These are phyloP conservation scores for Solanum hybrid DNA, from an alignment of 305 asterid genomes.

Conservation along the genomic window DNA sequence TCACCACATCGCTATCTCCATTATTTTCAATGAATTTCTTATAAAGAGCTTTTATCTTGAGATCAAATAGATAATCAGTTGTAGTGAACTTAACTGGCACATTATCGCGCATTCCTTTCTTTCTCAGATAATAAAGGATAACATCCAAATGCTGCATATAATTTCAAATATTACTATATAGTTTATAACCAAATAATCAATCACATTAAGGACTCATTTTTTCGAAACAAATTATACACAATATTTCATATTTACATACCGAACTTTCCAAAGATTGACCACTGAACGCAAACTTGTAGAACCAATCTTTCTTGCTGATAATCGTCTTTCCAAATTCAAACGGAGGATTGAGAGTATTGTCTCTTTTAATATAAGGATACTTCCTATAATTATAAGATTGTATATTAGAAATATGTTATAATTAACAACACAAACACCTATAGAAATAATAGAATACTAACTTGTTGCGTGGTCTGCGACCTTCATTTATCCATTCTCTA, in stretches of 20 bases:
- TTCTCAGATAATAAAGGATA: background rate
- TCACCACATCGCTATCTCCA: background rate
- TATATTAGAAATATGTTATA: too few relatives aligned
- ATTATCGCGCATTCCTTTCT: background rate
- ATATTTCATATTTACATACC: background rate
- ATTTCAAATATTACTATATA: too few relatives aligned
- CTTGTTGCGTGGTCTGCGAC: background rate
- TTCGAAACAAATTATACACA: too few relatives aligned
- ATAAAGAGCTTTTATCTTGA: background rate
- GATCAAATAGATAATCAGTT: background rate
- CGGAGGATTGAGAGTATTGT: background rate
- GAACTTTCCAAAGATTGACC: background rate
- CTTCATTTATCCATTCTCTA: background rate
- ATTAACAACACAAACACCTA: background rate
- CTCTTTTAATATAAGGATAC: background rate
- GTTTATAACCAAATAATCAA: too few relatives aligned
- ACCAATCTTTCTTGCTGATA: background rate
- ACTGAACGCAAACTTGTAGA: background rate
- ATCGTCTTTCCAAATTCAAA: background rate
- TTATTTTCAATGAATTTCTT: background rate
- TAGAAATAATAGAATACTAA: background rate
- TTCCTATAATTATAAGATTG: background rate
- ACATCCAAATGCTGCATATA: background rate
- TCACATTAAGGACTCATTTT: too few relatives aligned
- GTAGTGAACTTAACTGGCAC: background rate